Evolutionary conservation across 306 rosid genomes (phyloP).

Genomic region (Corylus americana): DNA sequence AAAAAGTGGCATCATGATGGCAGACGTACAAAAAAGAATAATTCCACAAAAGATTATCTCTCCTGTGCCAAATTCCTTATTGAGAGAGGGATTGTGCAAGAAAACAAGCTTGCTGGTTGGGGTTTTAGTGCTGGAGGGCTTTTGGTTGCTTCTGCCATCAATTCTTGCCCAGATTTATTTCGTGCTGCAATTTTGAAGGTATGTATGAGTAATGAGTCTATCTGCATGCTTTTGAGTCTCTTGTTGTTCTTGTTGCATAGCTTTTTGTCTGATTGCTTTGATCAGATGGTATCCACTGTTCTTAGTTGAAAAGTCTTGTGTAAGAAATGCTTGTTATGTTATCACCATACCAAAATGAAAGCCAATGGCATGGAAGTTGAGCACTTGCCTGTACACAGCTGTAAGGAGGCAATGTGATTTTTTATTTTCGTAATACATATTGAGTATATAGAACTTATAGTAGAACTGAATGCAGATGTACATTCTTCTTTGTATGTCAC

Average conservation of each 20-base stretch:
- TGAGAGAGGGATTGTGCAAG: slow-evolving; percentile 63
- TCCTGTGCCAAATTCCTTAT: slow-evolving; percentile 82
- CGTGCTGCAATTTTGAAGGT: slow-evolving; percentile 86
- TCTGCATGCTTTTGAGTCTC: slow-evolving; percentile 14
- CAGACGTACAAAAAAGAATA: slow-evolving; percentile 59
- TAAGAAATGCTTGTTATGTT: not conserved
- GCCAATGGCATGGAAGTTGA: not conserved
- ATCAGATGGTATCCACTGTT: not conserved
- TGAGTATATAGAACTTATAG: not conserved
- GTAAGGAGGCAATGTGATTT: not conserved
- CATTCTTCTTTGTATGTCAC: not conserved
- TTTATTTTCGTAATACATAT: not conserved
- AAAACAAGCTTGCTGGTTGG: slow-evolving; percentile 81
- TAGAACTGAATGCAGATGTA: not conserved
- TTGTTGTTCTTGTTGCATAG: slow-evolving; percentile 16
- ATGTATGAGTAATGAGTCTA: slow-evolving; percentile 15
- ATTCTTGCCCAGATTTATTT: slow-evolving; percentile 72
- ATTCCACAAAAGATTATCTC: slow-evolving; percentile 77
- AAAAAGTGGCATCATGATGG: slow-evolving; percentile 90
- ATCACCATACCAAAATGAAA: not conserved
- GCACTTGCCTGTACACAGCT: not conserved
- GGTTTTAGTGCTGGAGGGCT: slow-evolving; percentile 96
- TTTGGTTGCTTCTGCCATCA: slow-evolving; percentile 88
- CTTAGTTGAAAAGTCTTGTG: not conserved
- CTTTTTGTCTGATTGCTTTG: slow-evolving; percentile 27